Evolutionary conservation across 2,329 filamentous ascomycete species (phyloP).

Genomic region (Bipolaris bicolor): DNA sequence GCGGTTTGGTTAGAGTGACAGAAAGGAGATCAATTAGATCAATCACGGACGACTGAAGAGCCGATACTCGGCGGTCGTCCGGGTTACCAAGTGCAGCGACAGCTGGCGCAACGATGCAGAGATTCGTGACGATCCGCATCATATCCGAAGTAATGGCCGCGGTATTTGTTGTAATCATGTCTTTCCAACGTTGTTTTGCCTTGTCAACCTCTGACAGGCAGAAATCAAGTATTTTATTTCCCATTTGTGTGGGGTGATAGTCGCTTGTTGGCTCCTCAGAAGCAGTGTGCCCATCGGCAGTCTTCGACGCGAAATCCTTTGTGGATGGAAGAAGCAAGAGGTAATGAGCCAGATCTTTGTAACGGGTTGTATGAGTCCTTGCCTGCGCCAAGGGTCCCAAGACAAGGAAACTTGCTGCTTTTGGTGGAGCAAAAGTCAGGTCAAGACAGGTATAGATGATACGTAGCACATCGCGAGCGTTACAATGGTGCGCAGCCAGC

Average conservation of each 20-base stretch:
- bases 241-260: constrained; percentile 30
- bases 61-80: constrained; percentile 31
- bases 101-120: constrained; percentile 54
- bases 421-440: constrained; percentile 40
- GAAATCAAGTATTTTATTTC: constrained; percentile 52
- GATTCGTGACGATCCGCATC: constrained; percentile 57
- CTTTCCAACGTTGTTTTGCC: constrained; percentile 54
- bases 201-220: constrained; percentile 54
- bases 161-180: constrained; percentile 50
- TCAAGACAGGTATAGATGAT: constrained; percentile 75
- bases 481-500: constrained; percentile 67
- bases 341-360: constrained; percentile 56
- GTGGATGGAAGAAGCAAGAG: constrained; percentile 51
- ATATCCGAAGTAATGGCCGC: constrained; percentile 58
- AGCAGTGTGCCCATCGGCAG: background rate
- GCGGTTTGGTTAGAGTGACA: constrained; percentile 43
- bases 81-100: constrained; percentile 26
- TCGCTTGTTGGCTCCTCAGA: constrained; percentile 21
- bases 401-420: constrained; percentile 37
- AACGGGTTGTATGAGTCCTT: constrained; percentile 51
- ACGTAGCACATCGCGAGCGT: constrained; percentile 69
- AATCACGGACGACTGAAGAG: constrained; percentile 30
- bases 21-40: constrained; percentile 38
- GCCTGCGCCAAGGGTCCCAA: constrained; percentile 53
- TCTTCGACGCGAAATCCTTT: constrained; percentile 11